These are phyloP conservation scores for Eimeria mitis DNA, from an alignment of 169 alveolate species.

Conservation along the genomic window DNA sequence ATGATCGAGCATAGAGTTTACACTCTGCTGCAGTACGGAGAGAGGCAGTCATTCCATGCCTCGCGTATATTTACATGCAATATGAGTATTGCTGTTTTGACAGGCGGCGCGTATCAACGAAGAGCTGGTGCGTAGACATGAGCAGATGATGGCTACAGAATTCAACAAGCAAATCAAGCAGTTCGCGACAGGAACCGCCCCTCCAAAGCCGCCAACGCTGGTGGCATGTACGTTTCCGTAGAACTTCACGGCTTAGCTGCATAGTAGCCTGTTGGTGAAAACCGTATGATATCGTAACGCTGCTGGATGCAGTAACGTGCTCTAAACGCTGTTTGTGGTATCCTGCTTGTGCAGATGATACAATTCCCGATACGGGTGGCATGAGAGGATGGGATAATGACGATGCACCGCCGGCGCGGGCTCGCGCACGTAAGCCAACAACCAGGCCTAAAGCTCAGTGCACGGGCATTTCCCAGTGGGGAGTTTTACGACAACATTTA, in stretches of 20 bases:
- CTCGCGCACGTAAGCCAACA: conserved; percentile 47
- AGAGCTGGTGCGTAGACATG: conserved; percentile 79
- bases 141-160: conserved; percentile 78
- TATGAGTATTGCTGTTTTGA: neutral
- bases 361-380: conserved; percentile 48
- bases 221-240: conserved; percentile 28
- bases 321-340: neutral
- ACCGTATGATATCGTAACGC: neutral
- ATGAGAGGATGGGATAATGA: conserved; percentile 46
- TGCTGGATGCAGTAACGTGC: neutral
- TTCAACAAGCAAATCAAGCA: conserved; percentile 75
- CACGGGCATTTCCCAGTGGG: neutral
- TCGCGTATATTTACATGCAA: neutral
- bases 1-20: neutral
- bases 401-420: conserved; percentile 45
- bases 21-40: neutral
- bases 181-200: conserved; percentile 73
- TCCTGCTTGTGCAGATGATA: conserved; percentile 1
- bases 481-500: neutral
- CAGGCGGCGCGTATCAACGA: conserved; percentile 80
- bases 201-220: conserved; percentile 69
- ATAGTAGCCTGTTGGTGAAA: neutral
- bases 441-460: neutral
- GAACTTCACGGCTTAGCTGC: neutral
- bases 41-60: neutral